A percentile compares a stretch with the other conserved stretches of the same genome.
These are phyloP conservation scores for Bocquillonia castaneifolia DNA, from an alignment of 441 rosid species.

Conservation along the genomic window DNA sequence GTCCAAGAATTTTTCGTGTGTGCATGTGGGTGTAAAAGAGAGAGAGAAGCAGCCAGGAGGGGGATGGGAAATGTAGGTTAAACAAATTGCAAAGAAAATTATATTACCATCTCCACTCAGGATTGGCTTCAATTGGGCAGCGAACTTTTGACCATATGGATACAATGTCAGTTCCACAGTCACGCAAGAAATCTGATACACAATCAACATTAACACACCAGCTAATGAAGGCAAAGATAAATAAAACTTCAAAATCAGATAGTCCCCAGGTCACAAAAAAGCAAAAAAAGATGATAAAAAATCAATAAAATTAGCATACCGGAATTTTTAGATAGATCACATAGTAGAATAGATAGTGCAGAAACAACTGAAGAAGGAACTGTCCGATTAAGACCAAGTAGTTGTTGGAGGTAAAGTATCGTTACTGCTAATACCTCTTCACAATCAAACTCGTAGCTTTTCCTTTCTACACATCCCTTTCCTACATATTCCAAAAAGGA, in stretches of 20 bases:
- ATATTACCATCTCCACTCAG: conserved; percentile 85
- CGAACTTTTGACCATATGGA: conserved; percentile 44
- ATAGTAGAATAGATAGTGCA: conserved; percentile 57
- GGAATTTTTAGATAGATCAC: conserved; percentile 28
- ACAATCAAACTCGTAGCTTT: conserved; percentile 22
- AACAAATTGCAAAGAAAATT: not conserved
- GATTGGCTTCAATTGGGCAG: conserved; percentile 63
- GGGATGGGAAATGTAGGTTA: not conserved
- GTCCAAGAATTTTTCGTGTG: no score
- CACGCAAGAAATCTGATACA: conserved; percentile 29
- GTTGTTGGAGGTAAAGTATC: conserved; percentile 60
- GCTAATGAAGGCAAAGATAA: not conserved
- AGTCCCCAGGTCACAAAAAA: not conserved
- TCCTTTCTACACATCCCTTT: conserved; percentile 30
- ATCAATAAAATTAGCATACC: conserved; percentile 36
- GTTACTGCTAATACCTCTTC: conserved; percentile 45
- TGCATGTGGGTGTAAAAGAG: not conserved
- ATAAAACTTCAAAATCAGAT: not conserved
- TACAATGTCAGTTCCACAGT: conserved; percentile 21
- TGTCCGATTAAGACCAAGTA: conserved; percentile 38
- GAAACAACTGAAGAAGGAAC: conserved; percentile 57
- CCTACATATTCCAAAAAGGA: conserved; percentile 40
- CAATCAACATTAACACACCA: conserved; percentile 20
- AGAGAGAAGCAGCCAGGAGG: not conserved
- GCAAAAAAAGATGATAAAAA: not conserved